A percentile compares a stretch with the other conserved stretches of the same genome.
phyloP scores from a whole-genome alignment of 805 yeast genomes.

The Suhomyces vadensis region DNA sequence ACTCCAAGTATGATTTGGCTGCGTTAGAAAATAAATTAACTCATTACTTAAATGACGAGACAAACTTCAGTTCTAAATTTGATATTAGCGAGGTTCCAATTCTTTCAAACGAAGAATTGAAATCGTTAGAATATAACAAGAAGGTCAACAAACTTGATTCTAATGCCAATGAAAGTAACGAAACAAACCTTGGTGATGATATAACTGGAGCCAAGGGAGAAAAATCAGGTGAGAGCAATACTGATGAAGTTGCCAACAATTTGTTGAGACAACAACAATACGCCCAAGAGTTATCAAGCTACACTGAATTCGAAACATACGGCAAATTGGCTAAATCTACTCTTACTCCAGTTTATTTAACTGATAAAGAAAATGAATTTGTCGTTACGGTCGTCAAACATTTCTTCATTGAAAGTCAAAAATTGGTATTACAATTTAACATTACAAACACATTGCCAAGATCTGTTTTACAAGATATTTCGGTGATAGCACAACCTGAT shows the following conservation, averaged over 20 bases:
- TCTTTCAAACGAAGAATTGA: conserved; percentile 65
- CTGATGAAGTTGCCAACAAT: conserved; percentile 25
- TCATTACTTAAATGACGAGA: conserved; percentile 61
- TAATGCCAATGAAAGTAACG: conserved; percentile 16
- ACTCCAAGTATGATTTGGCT: conserved; percentile 68
- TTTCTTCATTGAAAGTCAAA: conserved; percentile 63
- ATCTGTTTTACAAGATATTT: conserved; percentile 72
- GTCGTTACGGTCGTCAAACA: conserved; percentile 85
- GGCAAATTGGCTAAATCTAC: conserved; percentile 80
- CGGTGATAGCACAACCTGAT: conserved; percentile 67
- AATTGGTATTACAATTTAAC: conserved; percentile 77
- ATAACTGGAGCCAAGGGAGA: conserved; percentile 12
- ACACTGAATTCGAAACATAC: conserved; percentile 71
- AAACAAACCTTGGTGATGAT: conserved; percentile 22
- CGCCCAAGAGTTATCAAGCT: conserved; percentile 64
- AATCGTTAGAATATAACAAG: conserved; percentile 60
- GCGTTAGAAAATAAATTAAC: conserved; percentile 78
- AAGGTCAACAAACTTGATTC: conserved; percentile 44
- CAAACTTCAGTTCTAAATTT: conserved; percentile 57
- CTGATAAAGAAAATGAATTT: conserved; percentile 92
- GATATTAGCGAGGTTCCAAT: conserved; percentile 69
- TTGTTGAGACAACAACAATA: conserved; percentile 60
- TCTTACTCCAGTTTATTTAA: conserved; percentile 57
- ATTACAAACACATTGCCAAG: conserved; percentile 83
- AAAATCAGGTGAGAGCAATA: conserved; percentile 18